These are phyloP conservation scores for Mariannaea elegans DNA, from an alignment of 2,329 filamentous ascomycete genomes.

Conservation along the genomic window DNA sequence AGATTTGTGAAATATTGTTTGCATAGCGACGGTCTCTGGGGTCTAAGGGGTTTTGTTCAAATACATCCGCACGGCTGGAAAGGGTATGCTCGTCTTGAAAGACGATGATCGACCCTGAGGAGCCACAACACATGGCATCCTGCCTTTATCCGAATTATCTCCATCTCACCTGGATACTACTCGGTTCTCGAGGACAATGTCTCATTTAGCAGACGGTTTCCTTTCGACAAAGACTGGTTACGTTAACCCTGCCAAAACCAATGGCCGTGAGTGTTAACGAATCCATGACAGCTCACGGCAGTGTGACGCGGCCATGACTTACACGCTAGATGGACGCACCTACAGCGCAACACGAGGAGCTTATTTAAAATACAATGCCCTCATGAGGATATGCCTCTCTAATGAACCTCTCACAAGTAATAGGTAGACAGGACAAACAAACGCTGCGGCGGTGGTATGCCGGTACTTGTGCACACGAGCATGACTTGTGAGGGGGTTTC, in stretches of 20 bases:
- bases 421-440: constrained; percentile 41
- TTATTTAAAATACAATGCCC: constrained; percentile 22
- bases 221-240: constrained; percentile 1
- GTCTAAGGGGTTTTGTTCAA: constrained; percentile 28
- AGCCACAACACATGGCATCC: constrained; percentile 10
- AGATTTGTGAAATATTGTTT: constrained; percentile 44
- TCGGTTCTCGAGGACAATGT: neutral
- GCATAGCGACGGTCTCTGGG: constrained; percentile 49
- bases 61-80: constrained; percentile 25
- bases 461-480: constrained; percentile 38
- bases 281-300: constrained; percentile 12
- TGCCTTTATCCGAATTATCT: constrained; percentile 1
- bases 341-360: constrained; percentile 19
- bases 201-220: constrained; percentile 8
- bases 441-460: constrained; percentile 29
- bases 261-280: constrained; percentile 16
- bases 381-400: constrained; percentile 31
- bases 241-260: constrained; percentile 8
- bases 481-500: constrained; percentile 30
- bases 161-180: constrained; percentile 20
- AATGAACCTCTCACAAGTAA: constrained; percentile 41
- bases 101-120: constrained; percentile 13
- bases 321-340: constrained; percentile 13
- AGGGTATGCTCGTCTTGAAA: constrained; percentile 18
- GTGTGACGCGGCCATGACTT: constrained; percentile 7